phyloP scores from a whole-genome alignment of 2,329 filamentous ascomycete species.

The Botryotinia globosa region DNA sequence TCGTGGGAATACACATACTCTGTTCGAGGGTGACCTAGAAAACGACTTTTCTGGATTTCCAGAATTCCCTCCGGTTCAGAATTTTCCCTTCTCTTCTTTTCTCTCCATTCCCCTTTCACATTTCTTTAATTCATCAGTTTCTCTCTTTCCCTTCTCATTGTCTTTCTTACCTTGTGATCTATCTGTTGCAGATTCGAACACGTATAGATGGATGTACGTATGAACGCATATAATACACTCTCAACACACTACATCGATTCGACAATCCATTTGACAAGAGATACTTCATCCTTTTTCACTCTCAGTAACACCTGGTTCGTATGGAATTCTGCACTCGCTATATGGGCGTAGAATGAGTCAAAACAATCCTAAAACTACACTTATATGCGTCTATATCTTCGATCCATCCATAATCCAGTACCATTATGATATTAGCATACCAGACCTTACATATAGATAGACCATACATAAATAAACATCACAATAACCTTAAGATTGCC shows the following conservation, averaged over 20 bases:
- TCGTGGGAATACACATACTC: neutral
- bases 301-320: fast-evolving
- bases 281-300: neutral
- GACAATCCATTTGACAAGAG: neutral
- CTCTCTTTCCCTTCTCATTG: neutral
- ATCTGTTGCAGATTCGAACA: neutral
- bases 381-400: neutral
- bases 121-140: neutral
- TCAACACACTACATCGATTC: neutral
- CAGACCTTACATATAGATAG: neutral
- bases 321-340: neutral
- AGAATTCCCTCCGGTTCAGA: neutral
- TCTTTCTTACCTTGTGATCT: neutral
- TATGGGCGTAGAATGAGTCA: neutral
- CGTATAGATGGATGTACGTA: neutral
- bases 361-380: neutral
- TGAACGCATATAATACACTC: neutral
- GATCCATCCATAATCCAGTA: neutral
- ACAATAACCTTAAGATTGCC: fast-evolving
- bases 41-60: neutral
- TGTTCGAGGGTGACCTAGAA: neutral
- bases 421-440: neutral
- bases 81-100: neutral
- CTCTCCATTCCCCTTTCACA: neutral
- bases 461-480: neutral